phyloP scores from a whole-genome alignment of 257 asterid genomes.

The Voacanga thouarsii region DNA sequence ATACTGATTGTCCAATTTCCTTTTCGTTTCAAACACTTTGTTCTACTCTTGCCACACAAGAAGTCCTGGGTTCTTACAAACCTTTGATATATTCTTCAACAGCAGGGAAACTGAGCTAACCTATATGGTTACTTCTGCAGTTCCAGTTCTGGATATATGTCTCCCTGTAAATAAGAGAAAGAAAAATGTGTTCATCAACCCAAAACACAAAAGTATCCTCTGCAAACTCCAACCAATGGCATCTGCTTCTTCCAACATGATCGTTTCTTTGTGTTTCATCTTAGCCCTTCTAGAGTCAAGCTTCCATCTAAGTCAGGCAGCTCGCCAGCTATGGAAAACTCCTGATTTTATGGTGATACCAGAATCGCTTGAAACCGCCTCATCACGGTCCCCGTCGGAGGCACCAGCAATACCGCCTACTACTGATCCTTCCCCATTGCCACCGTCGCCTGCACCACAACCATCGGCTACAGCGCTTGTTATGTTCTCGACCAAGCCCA shows the following conservation, averaged over 20 bases:
- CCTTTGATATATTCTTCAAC: too few relatives aligned
- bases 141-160: background rate
- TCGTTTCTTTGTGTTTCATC: background rate
- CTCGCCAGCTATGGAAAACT: background rate
- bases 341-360: background rate
- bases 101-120: too few relatives aligned
- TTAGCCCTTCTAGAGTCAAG: background rate
- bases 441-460: background rate
- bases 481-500: too few relatives aligned
- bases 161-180: conserved; percentile 1
- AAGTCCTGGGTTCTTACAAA: background rate
- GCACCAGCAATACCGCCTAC: background rate
- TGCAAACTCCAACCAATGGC: background rate
- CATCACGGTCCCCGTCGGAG: background rate
- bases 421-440: background rate
- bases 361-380: background rate
- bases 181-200: background rate
- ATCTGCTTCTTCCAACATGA: background rate
- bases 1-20: background rate
- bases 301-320: background rate
- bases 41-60: background rate
- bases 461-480: too few relatives aligned
- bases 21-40: background rate
- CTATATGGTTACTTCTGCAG: too few relatives aligned
- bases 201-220: background rate